Evolutionary conservation across 2,329 filamentous ascomycete species (phyloP), one percentile per base, ranked within the genome.

Genomic region (Tolypocladium cylindrosporum): DNA sequence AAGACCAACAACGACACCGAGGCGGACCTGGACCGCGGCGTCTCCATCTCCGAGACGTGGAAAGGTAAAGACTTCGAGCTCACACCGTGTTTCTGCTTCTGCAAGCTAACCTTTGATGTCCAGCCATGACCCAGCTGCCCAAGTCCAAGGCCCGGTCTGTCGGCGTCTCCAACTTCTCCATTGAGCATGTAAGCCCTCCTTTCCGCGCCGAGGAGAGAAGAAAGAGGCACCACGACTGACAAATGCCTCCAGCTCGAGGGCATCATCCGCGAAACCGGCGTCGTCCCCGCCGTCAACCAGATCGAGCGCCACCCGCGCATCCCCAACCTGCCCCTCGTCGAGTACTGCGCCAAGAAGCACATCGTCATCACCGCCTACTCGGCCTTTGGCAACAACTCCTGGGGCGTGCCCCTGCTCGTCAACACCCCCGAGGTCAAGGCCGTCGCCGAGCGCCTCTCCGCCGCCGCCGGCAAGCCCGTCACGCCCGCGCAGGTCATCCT

Each of bases 81-180:
- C 52, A 9, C 7, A 34, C 6, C 31, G 31, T 34, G 31, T 1
- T 34, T 1, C 14, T 4, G 24, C n/a, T 8, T 21, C 36, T 13
- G 36, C 0, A 16, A 3, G 40, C 21, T 36, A n/a, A 40, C 41
- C 27, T 10, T 3, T 16, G 31, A 34, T 40, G 11, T 2, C 1
- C 45, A 73, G 75, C 75, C 56, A 66, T 84, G 67, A 81, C 81
- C 60, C 74, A 82, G 72, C 79, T 87, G 19, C 79, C 80, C 60
- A 82, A 78, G 63, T 77, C 74, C 63, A 87, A 87, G 71, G 82
- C 81, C 62, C 80, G 79, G 69, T 83, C 86, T 73, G 83, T 89
- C 64, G 87, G 86, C 68, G 85, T 90, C 62, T 89, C 86, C 71
- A 90, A 90, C 79, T 90, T 89, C 67, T 81, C 77, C 67, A 82